Conservation (phyloP, 1,139 yeast genomes). For the Pichiaceae sp. region DNA sequence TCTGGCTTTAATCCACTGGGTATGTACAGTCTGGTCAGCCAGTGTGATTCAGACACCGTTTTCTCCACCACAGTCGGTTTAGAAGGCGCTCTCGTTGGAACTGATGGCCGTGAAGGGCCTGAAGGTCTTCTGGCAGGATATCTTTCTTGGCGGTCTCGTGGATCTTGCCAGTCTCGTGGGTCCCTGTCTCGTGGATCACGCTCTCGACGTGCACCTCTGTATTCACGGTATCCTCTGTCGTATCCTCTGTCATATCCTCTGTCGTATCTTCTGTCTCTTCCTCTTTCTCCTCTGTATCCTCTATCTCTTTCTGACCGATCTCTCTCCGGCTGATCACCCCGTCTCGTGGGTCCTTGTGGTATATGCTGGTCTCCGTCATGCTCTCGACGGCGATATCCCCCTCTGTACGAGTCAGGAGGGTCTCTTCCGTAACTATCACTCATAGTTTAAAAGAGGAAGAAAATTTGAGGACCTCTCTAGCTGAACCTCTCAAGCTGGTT, state of each 20-base stretch:
- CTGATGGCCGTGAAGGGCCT: too few relatives aligned
- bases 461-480: too few relatives aligned
- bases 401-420: neutral
- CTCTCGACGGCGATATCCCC: neutral
- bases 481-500: too few relatives aligned
- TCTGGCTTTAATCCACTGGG: conserved; percentile 12
- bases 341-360: neutral
- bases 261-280: conserved; percentile 5
- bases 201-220: neutral
- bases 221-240: neutral
- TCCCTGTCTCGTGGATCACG: neutral
- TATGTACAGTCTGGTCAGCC: conserved; percentile 19
- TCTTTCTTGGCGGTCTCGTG: too few relatives aligned
- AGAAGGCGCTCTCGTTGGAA: too few relatives aligned
- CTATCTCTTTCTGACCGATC: conserved; percentile 1
- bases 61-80: too few relatives aligned
- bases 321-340: neutral
- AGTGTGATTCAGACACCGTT: conserved; percentile 19
- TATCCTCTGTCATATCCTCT: neutral
- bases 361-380: neutral
- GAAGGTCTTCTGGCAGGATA: too few relatives aligned
- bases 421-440: conserved; percentile 2
- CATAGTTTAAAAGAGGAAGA: neutral
- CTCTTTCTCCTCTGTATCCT: conserved; percentile 9
- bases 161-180: conserved; percentile 2